Conservation (phyloP, 23 red algal genomes). For the Gracilaria gracilis region DNA sequence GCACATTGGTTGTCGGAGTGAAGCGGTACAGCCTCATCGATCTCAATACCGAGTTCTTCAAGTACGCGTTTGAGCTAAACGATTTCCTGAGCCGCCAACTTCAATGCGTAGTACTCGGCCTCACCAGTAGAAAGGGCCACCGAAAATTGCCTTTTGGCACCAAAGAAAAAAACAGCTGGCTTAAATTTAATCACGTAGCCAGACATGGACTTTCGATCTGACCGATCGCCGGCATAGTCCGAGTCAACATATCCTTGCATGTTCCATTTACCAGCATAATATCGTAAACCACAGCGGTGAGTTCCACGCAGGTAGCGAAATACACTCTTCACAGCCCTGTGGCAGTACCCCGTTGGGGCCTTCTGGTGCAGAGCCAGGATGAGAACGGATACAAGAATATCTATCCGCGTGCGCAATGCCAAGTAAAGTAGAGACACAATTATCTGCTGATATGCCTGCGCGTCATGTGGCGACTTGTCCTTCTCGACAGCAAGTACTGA, state of each 20-base stretch:
- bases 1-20: conserved; percentile 19
- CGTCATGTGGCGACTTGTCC: background rate
- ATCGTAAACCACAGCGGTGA: background rate
- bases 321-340: conserved; percentile 37
- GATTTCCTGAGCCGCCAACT: conserved; percentile 1
- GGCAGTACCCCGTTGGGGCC: conserved; percentile 35
- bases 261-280: background rate
- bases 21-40: background rate
- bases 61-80: conserved; percentile 18
- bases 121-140: conserved; percentile 9
- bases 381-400: conserved; percentile 31
- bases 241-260: conserved; percentile 14
- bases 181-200: conserved; percentile 11
- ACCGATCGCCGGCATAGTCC: conserved; percentile 1
- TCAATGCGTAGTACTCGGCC: conserved; percentile 28
- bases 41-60: background rate
- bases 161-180: background rate
- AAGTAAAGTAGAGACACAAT: conserved; percentile 24
- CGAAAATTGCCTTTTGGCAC: conserved; percentile 4
- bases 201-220: conserved; percentile 29
- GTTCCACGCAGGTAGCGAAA: conserved; percentile 41
- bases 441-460: conserved; percentile 27
- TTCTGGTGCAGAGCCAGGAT: conserved; percentile 35
- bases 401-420: conserved; percentile 19
- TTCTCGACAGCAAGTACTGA: background rate